Conservation (phyloP, 192 early-diverging fungal genomes). For the Mortierella alpina region DNA sequence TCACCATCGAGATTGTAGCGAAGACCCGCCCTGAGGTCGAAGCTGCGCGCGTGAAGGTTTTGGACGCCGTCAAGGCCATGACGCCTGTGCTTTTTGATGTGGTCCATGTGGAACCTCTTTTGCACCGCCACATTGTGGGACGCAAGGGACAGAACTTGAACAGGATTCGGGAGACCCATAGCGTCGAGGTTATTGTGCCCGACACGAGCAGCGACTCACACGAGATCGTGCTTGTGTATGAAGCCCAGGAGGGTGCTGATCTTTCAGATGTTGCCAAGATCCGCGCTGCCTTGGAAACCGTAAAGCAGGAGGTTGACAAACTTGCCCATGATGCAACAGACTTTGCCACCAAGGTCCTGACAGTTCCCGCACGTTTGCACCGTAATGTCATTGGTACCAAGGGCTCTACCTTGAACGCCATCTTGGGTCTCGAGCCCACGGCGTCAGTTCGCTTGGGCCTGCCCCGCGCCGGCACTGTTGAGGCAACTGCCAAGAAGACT, state of each 20-base stretch:
- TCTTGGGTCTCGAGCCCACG: constrained; percentile 72
- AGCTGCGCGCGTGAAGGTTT: constrained; percentile 69
- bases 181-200: constrained; percentile 86
- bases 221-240: constrained; percentile 84
- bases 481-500: constrained; percentile 58
- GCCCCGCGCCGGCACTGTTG: constrained; percentile 51
- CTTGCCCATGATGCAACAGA: constrained; percentile 73
- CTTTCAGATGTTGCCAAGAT: constrained; percentile 54
- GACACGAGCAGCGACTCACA: constrained; percentile 70
- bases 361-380: constrained; percentile 83
- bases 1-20: constrained; percentile 83
- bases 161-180: constrained; percentile 71
- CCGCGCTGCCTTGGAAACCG: constrained; percentile 62
- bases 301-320: constrained; percentile 76
- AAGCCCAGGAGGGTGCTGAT: constrained; percentile 62
- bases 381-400: constrained; percentile 79
- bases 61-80: constrained; percentile 65
- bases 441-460: constrained; percentile 81
- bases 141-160: constrained; percentile 70
- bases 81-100: constrained; percentile 52
- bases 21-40: constrained; percentile 71
- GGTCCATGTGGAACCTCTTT: constrained; percentile 74
- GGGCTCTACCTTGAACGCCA: constrained; percentile 77
- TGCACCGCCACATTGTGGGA: constrained; percentile 78
- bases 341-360: constrained; percentile 66